Base-by-base conservation (phyloP, 768 basidiomycete species). In the Tricholomella constricta region DNA sequence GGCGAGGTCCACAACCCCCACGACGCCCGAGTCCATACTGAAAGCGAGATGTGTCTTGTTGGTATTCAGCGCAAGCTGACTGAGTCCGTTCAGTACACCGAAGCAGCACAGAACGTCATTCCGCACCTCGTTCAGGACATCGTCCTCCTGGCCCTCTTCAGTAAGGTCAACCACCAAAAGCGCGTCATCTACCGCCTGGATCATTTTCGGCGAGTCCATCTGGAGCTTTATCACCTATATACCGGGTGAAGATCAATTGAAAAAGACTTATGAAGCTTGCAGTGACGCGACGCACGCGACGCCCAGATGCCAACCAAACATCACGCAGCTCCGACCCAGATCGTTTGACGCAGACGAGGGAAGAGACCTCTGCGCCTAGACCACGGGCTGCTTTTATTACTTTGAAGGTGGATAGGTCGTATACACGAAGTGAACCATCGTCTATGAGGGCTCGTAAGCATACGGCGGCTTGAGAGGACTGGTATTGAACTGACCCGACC, bases 361-460 rank as follows among this genome's bases (percentile, higher is more conserved):
- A 90, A 0, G 88, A 84, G 20, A 92, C 71, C 56, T 89, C 86
- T 3, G 65, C 61, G 8, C 75, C 77, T 6, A 86, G 67, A 6
- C 79, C 80, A 59, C 80, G 76, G 44, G 89, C 70, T 3, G 86
- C 89, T 63, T 82, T 86, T 26, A 78, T 57, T 6, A 88, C 85
- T 61, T 80, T 86, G 60, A 74, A 72, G 2, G 82, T 76, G 2
- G 83, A 80, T 5, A 83, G 68, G 58, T 79, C 72, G 58, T 90
- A 92, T 15, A 87, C 69, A 20, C 89, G 80, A 40, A 91, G 68
- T 36, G 80, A 78, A 4, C 89, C 89, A 64, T 92, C 88, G 55
- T 81, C 88, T 86, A 60, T 38, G 26, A 20, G 25, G 35, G 48
- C 62, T 29, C 50, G 31, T 49, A 15, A 38, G 3, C 8, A 32